These are phyloP conservation scores for Begonia fuchsioides DNA, from an alignment of 306 rosid genomes.

Conservation along the genomic window DNA sequence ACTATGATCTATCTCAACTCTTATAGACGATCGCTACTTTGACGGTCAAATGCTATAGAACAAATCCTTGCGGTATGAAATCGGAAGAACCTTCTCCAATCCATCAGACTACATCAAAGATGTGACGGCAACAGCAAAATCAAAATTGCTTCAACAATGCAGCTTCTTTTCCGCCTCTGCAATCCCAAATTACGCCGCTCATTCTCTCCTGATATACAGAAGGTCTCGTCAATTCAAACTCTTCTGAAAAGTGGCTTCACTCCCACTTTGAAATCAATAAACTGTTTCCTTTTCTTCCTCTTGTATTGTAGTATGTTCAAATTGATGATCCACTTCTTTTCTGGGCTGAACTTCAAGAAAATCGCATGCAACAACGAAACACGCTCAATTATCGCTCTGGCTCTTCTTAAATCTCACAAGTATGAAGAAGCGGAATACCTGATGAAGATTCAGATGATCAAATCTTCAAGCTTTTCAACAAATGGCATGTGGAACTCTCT, in stretches of 20 bases:
- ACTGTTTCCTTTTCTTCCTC: constrained; percentile 43
- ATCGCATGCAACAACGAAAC: constrained; percentile 22
- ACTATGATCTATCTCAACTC: no score
- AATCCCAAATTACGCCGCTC: constrained; percentile 5
- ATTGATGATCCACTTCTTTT: constrained; percentile 29
- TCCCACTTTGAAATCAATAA: constrained; percentile 48
- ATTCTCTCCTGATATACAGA: not conserved
- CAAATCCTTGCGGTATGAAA: no score
- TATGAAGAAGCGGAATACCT: constrained; percentile 40
- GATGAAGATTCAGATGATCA: constrained; percentile 25
- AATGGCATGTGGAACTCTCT: constrained; percentile 51
- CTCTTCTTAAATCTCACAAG: constrained; percentile 46
- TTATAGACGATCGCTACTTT: no score
- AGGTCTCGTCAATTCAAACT: constrained; percentile 24
- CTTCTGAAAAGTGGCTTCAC: constrained; percentile 47
- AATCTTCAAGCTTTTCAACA: constrained; percentile 13
- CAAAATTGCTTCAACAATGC: no score
- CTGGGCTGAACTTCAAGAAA: constrained; percentile 28
- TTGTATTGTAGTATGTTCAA: constrained; percentile 30
- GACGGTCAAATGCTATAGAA: no score
- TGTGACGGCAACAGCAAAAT: no score
- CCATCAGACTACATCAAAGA: no score
- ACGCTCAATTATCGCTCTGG: constrained; percentile 38
- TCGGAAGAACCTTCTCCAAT: no score
- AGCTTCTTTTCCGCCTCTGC: constrained; percentile 6